Evolutionary conservation across 2,329 filamentous ascomycete genomes (phyloP).

Genomic region (Calonectria honghensis): DNA sequence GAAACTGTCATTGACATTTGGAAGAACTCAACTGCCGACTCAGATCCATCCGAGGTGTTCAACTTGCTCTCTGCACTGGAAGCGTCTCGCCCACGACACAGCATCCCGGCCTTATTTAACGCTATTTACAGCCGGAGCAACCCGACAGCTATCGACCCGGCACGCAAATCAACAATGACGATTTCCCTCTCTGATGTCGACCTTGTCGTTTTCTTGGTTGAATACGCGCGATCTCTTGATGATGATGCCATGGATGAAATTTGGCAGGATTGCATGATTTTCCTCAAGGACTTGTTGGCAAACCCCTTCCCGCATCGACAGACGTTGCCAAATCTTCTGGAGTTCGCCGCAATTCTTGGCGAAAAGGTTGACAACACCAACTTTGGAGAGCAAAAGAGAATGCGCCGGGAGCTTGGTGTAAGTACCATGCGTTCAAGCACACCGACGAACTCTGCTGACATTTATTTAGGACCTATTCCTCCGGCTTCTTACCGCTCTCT

Average conservation of each 20-base stretch:
- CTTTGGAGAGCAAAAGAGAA: conserved; percentile 94
- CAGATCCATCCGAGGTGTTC: conserved; percentile 80
- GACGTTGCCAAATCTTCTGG: conserved; percentile 87
- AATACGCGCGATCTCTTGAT: conserved; percentile 92
- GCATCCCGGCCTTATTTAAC: conserved; percentile 95
- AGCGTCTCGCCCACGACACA: conserved; percentile 91
- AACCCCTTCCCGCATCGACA: conserved; percentile 98
- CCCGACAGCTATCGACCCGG: conserved; percentile 84
- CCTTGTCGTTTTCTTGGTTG: conserved; percentile 90
- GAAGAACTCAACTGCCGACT: conserved; percentile 72
- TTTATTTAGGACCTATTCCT: conserved; percentile 86
- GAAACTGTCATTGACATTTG: conserved; percentile 93
- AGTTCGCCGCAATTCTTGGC: conserved; percentile 92
- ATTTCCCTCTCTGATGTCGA: conserved; percentile 89
- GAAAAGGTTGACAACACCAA: conserved; percentile 99
- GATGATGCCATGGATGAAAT: conserved; percentile 99
- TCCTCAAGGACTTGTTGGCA: conserved; percentile 89
- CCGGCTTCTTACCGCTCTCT: conserved; percentile 91
- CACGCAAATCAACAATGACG: conserved; percentile 90
- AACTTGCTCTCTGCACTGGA: conserved; percentile 93
- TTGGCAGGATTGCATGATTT: conserved; percentile 94
- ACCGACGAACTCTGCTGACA: conserved; percentile 52
- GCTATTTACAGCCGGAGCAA: conserved; percentile 97
- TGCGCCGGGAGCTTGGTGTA: conserved; percentile 92
- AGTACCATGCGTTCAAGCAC: conserved; percentile 59